phyloP scores from a whole-genome alignment of 345 rosid genomes.

The Streptanthus diversifolius region DNA sequence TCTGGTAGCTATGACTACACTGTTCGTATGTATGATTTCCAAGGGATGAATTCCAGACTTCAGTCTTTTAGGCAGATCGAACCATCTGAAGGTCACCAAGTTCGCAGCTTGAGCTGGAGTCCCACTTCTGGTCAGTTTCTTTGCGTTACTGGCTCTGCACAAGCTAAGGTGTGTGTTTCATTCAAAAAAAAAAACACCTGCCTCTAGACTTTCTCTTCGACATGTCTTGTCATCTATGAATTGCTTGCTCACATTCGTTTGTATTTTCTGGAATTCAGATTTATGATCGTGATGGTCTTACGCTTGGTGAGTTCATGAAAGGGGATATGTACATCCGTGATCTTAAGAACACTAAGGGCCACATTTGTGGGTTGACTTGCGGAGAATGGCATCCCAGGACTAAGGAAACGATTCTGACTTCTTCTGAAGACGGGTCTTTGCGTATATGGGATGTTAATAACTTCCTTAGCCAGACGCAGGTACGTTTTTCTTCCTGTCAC shows the following conservation, averaged over 20 bases:
- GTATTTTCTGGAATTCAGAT: conserved; percentile 48
- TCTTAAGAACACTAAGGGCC: conserved; percentile 95
- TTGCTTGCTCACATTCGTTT: neutral
- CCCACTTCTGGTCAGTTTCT: conserved; percentile 82
- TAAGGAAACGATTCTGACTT: conserved; percentile 84
- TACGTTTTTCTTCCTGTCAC: conserved; percentile 2
- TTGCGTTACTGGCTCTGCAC: conserved; percentile 94
- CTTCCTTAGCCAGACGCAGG: conserved; percentile 94
- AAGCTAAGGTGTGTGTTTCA: conserved; percentile 74
- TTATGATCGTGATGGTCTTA: conserved; percentile 95
- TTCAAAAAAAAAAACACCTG: neutral
- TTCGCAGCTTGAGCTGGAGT: conserved; percentile 94
- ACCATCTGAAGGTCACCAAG: conserved; percentile 93
- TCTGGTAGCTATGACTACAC: conserved; percentile 93
- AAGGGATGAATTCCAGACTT: conserved; percentile 91
- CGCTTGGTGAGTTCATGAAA: conserved; percentile 89
- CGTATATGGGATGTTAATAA: conserved; percentile 98
- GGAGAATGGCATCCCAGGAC: conserved; percentile 93
- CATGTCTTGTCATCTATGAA: neutral
- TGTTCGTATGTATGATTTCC: conserved; percentile 89
- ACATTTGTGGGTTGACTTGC: conserved; percentile 84
- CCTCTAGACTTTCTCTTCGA: neutral
- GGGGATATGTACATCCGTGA: conserved; percentile 99
- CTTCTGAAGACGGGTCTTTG: conserved; percentile 96
- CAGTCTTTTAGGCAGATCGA: conserved; percentile 92